These are phyloP conservation scores for Pleurotus pulmonarius DNA, from an alignment of 768 basidiomycete species.

Conservation along the genomic window DNA sequence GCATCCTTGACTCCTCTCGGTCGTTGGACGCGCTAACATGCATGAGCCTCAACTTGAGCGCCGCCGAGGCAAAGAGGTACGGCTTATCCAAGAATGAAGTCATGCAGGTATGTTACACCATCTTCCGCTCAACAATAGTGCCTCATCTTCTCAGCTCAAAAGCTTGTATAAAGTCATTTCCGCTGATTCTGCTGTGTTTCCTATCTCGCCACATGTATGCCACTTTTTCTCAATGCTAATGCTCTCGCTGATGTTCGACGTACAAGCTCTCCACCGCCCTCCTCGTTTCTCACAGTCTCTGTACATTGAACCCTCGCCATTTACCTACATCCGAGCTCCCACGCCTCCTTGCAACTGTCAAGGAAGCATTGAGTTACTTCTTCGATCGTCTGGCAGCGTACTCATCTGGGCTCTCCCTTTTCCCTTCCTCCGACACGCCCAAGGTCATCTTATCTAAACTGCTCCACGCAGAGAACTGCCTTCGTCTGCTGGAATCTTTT, in stretches of 20 bases:
- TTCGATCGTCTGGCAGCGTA: slow-evolving; percentile 5
- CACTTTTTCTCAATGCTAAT: background rate
- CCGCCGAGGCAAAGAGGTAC: slow-evolving; percentile 43
- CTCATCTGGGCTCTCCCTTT: slow-evolving; percentile 30
- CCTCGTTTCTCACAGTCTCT: slow-evolving; percentile 48
- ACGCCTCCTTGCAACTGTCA: slow-evolving; percentile 22
- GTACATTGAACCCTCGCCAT: slow-evolving; percentile 45
- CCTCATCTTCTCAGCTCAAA: slow-evolving; percentile 26
- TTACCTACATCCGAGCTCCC: slow-evolving; percentile 26
- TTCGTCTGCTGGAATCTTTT: slow-evolving; percentile 60
- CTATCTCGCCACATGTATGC: background rate
- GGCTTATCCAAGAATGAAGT: slow-evolving; percentile 61
- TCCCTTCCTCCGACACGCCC: slow-evolving; percentile 20
- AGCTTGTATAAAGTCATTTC: slow-evolving; percentile 19
- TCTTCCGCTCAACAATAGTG: background rate
- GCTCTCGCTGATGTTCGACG: background rate
- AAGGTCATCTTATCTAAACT: slow-evolving; percentile 22
- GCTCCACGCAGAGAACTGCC: slow-evolving; percentile 50
- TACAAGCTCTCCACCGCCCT: slow-evolving; percentile 50
- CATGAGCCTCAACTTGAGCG: slow-evolving; percentile 22
- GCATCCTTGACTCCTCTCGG: slow-evolving; percentile 29
- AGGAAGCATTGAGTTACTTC: slow-evolving; percentile 3
- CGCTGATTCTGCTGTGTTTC: slow-evolving; percentile 27
- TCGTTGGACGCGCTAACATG: slow-evolving; percentile 49
- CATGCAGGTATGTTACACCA: slow-evolving; percentile 37